Evolutionary conservation across 2,329 filamentous ascomycete species (phyloP).

Genomic region (Talaromyces sp.): DNA sequence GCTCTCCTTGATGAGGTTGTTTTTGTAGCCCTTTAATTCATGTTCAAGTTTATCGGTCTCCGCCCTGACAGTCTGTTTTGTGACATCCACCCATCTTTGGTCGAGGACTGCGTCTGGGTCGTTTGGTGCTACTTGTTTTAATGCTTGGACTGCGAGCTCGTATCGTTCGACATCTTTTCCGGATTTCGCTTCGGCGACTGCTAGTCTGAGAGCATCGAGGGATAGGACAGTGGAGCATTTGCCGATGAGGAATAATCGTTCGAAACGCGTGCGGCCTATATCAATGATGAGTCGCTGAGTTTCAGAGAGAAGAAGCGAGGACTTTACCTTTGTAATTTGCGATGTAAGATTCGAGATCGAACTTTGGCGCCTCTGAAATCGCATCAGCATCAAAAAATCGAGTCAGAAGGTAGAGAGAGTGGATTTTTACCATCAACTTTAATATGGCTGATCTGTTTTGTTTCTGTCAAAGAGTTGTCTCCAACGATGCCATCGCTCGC

Average conservation of each 20-base stretch:
- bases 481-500: background rate
- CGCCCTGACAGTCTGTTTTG: conserved; percentile 61
- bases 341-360: conserved; percentile 88
- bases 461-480: background rate
- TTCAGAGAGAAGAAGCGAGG: background rate
- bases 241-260: conserved; percentile 79
- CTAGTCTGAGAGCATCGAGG: conserved; percentile 74
- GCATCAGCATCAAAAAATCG: background rate
- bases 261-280: conserved; percentile 72
- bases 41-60: conserved; percentile 75
- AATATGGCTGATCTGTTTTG: background rate
- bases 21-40: conserved; percentile 89
- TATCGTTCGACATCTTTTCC: conserved; percentile 73
- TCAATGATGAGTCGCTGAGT: conserved; percentile 1
- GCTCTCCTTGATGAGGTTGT: conserved; percentile 95
- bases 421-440: conserved; percentile 15
- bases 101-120: conserved; percentile 68
- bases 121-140: conserved; percentile 61
- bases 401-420: background rate
- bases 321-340: conserved; percentile 75
- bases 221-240: conserved; percentile 70
- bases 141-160: conserved; percentile 61
- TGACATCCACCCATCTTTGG: conserved; percentile 68
- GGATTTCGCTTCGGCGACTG: conserved; percentile 69
- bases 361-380: conserved; percentile 69